Evolutionary conservation across 352 stramenopile genomes (phyloP), one percentile per base, ranked within the genome.

Genomic region (Hyaloperonospora arabidopsidis): DNA sequence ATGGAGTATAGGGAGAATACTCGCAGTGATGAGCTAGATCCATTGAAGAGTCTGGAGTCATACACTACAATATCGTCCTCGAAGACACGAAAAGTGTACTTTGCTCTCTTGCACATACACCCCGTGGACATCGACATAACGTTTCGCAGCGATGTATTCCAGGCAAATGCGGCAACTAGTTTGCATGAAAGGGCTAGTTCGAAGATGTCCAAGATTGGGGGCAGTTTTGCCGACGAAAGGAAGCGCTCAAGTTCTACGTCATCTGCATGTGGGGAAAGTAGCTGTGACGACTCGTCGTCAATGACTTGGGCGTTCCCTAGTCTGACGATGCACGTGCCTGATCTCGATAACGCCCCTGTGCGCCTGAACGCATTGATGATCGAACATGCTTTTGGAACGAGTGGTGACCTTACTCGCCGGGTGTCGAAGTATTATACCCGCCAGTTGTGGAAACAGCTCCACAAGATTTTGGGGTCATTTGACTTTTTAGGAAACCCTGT

Each of bases 381-480:
- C 38, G 80, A 95, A 52, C 82, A 96, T 48, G 87, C 79, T 6
- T 96, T 95, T 43, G 87, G 87, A 25, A 94, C 84, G n/a, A 89
- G 83, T 36, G 68, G 80, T 15, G 84, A 95, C 48, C 58, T 95
- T 48, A 87, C 72, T 19, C 68, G 84, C 17, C 77, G 84, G 38
- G 79, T 96, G n/a, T 86, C 70, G 11, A 95, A 95, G 66, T 93
- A 96, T 50, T 96, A 96, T 63, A 93, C 81, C 0, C 72, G 80
- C 0, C 83, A 94, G 49, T 56, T 94, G 52, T 94, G 82, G 85
- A 91, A 92, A 44, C 87, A 96, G 48, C 67, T 96, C 3, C 84
- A 93, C 65, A 93, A 92, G 38, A 83, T 96, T 50, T 55, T 96
- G 12, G 84, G 87, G 1, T 92, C 82, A 13, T 92, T 94, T 44